Percentiles rank a stretch among this genome's conserved stretches.
phyloP scores from a whole-genome alignment of 257 asterid genomes.

The Craterostigma plantagineum region DNA sequence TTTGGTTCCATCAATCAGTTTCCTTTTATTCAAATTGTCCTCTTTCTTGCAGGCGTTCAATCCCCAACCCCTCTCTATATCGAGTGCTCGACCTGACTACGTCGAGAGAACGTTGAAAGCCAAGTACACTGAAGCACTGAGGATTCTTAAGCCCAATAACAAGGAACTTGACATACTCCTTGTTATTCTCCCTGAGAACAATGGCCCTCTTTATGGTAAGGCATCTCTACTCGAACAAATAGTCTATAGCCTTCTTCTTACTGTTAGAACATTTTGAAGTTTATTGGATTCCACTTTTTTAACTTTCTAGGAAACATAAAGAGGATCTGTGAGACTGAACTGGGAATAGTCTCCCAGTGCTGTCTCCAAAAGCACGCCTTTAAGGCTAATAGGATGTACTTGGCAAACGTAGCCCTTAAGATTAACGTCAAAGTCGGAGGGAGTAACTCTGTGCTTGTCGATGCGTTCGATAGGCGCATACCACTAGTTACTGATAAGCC shows the following conservation, averaged over 20 bases:
- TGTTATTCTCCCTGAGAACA: too few relatives aligned
- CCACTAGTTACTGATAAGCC: slow-evolving; percentile 89
- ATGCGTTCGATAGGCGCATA: slow-evolving; percentile 72
- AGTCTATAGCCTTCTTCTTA: too few relatives aligned
- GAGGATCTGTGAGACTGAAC: slow-evolving; percentile 89
- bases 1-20: too few relatives aligned
- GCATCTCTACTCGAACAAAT: too few relatives aligned
- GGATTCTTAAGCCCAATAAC: too few relatives aligned
- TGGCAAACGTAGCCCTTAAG: slow-evolving; percentile 81
- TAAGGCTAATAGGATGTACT: slow-evolving; percentile 68
- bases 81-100: slow-evolving; percentile 57
- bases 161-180: too few relatives aligned
- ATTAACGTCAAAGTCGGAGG: slow-evolving; percentile 96
- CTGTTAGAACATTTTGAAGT: too few relatives aligned
- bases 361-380: slow-evolving; percentile 83
- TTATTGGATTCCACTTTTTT: not conserved
- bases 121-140: too few relatives aligned
- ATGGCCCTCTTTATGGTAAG: too few relatives aligned
- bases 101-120: slow-evolving; percentile 18
- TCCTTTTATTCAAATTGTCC: not conserved
- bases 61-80: slow-evolving; percentile 56
- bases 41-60: slow-evolving; percentile 30
- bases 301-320: slow-evolving; percentile 62
- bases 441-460: slow-evolving; percentile 78
- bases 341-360: slow-evolving; percentile 94